Conservation (phyloP, 2,329 filamentous ascomycete genomes). For the Fonsecaea pedrosoi region DNA sequence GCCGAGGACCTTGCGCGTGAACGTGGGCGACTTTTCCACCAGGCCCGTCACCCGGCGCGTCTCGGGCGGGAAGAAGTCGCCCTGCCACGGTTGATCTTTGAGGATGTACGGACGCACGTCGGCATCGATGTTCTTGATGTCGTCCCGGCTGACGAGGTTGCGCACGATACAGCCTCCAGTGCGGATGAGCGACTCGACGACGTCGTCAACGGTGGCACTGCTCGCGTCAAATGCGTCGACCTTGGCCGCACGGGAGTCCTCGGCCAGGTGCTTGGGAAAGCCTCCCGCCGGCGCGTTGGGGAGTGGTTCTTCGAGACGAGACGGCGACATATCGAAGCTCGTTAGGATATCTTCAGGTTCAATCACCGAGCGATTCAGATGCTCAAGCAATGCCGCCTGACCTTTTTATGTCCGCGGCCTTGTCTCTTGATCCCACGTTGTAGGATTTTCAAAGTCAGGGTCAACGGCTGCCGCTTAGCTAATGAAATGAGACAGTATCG, state of each 20-base stretch:
- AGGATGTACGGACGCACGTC: constrained; percentile 36
- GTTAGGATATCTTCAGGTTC: too few species aligned
- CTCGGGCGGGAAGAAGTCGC: constrained; percentile 38
- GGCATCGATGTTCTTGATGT: constrained; percentile 16
- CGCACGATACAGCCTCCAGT: constrained; percentile 19
- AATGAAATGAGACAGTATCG: too few species aligned
- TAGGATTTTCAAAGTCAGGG: too few species aligned
- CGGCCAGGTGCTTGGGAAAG: constrained; percentile 15
- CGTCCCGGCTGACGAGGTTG: constrained; percentile 13
- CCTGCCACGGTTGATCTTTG: constrained; percentile 33
- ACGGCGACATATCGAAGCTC: too few species aligned
- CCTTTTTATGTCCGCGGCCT: too few species aligned
- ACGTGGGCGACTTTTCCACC: constrained; percentile 35
- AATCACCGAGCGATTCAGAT: too few species aligned
- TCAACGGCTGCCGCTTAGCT: too few species aligned
- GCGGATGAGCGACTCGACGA: constrained; percentile 16
- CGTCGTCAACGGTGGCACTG: constrained; percentile 20
- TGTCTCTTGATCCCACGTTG: too few species aligned
- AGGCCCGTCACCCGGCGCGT: constrained; percentile 40
- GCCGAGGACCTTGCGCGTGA: constrained; percentile 27
- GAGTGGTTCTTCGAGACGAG: background rate
- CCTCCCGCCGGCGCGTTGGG: constrained; percentile 3
- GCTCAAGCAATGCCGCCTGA: too few species aligned
- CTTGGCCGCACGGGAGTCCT: constrained; percentile 11
- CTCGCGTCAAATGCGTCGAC: constrained; percentile 4